Evolutionary conservation across 352 stramenopile species (phyloP).

Genomic region (Phytophthora fragariaefolia): DNA sequence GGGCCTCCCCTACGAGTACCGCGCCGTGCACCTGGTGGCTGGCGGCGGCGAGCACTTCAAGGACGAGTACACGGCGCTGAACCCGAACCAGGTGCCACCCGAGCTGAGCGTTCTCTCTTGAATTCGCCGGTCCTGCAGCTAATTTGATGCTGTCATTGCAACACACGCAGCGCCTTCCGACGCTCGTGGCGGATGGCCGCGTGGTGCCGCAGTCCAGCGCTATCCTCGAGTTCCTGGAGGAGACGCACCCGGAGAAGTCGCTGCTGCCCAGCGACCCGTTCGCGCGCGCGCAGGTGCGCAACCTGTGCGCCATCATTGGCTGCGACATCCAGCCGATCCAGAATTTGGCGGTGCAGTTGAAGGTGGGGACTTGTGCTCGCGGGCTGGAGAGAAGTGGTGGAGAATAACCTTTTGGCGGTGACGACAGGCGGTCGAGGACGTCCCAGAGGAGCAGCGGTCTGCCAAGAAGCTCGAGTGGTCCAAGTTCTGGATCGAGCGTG

Average conservation of each 20-base stretch:
- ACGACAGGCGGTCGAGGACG: constrained; percentile 36
- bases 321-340: constrained; percentile 93
- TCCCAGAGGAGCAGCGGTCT: constrained; percentile 62
- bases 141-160: neutral
- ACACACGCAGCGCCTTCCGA: constrained; percentile 64
- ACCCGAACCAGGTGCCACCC: constrained; percentile 62
- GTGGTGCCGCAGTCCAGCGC: constrained; percentile 85
- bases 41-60: constrained; percentile 66
- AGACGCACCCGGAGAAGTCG: constrained; percentile 70
- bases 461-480: constrained; percentile 55
- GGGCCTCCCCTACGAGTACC: constrained; percentile 79
- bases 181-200: constrained; percentile 85
- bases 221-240: constrained; percentile 95
- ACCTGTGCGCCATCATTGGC: constrained; percentile 92
- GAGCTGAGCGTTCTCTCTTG: neutral
- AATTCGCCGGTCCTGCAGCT: neutral
- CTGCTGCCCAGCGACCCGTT: constrained; percentile 81
- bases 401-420: neutral
- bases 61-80: constrained; percentile 59
- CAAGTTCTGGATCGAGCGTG: constrained; percentile 78
- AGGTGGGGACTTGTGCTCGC: constrained; percentile 35
- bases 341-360: constrained; percentile 82
- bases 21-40: constrained; percentile 74
- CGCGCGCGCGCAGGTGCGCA: constrained; percentile 77
- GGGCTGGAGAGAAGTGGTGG: neutral